Evolutionary conservation across 1,139 yeast species (phyloP), one percentile per base, ranked within the genome.

Genomic region (Yamadazyma membranifaciens): DNA sequence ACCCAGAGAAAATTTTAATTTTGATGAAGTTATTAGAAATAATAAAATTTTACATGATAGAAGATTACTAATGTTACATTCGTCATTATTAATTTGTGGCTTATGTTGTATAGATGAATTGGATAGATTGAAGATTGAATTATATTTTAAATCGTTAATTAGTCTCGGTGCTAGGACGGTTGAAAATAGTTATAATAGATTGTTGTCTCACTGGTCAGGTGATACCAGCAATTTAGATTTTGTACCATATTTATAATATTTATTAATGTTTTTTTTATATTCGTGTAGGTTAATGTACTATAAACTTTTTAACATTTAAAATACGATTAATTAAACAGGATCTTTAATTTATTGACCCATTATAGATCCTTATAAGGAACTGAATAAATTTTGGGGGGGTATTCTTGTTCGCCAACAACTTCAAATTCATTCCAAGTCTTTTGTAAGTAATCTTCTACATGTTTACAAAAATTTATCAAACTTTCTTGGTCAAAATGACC

Each of bases 341-440:
- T 20, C 5, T 9, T 28, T 9, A 15, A 7, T 14, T 11, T 6
- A 26, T 10, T 26, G 15, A 16, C 16, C 6, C 11, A 10, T 37
- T 38, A 43, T 12, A 45, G 31, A 31, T 49, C 52, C 24, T 40
- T 45, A 24, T 51, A 51, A 6, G 54, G 54, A 31, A 45, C 43
- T 14, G 51, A 45, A 34, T 47, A 51, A 7, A 50, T 40, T 24
- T 44, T 41, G 24, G 54, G 55, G 10, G 55, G 56, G 29, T 45
- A 45, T n/a, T 37, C 65, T 43, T 66, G 71, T 22, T 59, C 64
- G n/a, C 47, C 47, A 35, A 63, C 35, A 9, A 38, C 36, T 55
- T 67, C 70, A 66, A 73, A 71, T 47, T 73, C 75, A 38, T 60
- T 63, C 63, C 70, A 72, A 2, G 75, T 66, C 26, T 57, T 57